phyloP scores from a whole-genome alignment of 2,329 filamentous ascomycete genomes.

The Fusarium sp. region DNA sequence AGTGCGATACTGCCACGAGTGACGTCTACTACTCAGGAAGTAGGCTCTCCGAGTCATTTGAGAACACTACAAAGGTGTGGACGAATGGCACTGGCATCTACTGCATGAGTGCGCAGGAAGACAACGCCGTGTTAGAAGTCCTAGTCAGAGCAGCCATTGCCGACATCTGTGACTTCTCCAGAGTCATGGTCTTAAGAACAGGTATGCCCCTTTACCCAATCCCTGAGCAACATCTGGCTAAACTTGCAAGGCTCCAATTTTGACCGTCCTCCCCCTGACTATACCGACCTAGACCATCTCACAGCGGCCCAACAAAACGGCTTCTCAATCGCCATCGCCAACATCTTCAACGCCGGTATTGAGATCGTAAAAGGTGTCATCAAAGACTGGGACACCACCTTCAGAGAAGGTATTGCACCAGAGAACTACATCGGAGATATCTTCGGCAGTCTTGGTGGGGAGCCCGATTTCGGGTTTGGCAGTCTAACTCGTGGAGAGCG shows the following conservation, averaged over 20 bases:
- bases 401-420: slow-evolving; percentile 67
- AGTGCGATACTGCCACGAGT: slow-evolving; percentile 76
- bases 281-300: slow-evolving; percentile 70
- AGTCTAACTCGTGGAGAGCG: slow-evolving; percentile 57
- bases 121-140: slow-evolving; percentile 76
- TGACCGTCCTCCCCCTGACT: slow-evolving; percentile 73
- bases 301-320: slow-evolving; percentile 72
- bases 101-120: slow-evolving; percentile 80
- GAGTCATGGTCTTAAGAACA: slow-evolving; percentile 77
- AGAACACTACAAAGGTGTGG: slow-evolving; percentile 71
- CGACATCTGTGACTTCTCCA: slow-evolving; percentile 72
- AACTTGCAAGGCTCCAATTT: slow-evolving; percentile 70
- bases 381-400: slow-evolving; percentile 70
- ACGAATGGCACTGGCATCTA: slow-evolving; percentile 78
- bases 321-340: slow-evolving; percentile 72
- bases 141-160: slow-evolving; percentile 70
- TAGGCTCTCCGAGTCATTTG: slow-evolving; percentile 72
- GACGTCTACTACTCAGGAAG: slow-evolving; percentile 79
- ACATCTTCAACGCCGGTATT: slow-evolving; percentile 75
- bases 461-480: slow-evolving; percentile 74
- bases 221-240: not conserved
- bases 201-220: slow-evolving; percentile 48
- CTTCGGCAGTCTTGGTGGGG: slow-evolving; percentile 75
- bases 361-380: slow-evolving; percentile 75
- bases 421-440: slow-evolving; percentile 79